Conservation (phyloP, 352 stramenopile species). For the Globisporangium solare region DNA sequence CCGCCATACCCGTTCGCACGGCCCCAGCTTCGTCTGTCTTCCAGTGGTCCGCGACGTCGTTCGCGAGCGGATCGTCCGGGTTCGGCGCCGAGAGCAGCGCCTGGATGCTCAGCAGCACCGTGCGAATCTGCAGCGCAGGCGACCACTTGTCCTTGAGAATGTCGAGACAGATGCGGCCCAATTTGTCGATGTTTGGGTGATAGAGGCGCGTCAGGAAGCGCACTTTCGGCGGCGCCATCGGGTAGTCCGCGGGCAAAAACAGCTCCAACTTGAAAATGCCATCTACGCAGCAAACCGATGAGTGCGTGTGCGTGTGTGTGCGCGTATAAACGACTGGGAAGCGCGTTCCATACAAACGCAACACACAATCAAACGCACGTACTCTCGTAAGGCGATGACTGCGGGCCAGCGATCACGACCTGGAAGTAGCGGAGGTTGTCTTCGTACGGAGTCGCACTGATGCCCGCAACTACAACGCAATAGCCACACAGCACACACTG, state of each 20-base stretch:
- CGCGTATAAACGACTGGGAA: too few relatives aligned
- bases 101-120: constrained; percentile 97
- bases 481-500: not conserved
- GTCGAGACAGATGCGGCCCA: constrained; percentile 97
- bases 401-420: constrained; percentile 95
- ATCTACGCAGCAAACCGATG: constrained; percentile 42
- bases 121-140: constrained; percentile 97
- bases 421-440: constrained; percentile 99
- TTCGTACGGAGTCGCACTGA: constrained; percentile 95
- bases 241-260: constrained; percentile 96
- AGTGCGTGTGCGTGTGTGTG: too few relatives aligned
- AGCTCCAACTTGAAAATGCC: constrained; percentile 96
- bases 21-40: constrained; percentile 94
- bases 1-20: constrained; percentile 61
- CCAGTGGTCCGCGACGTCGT: constrained; percentile 97
- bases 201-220: constrained; percentile 98
- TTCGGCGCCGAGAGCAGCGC: constrained; percentile 95
- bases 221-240: constrained; percentile 96
- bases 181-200: constrained; percentile 98
- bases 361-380: constrained; percentile 24
- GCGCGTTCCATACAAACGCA: not conserved
- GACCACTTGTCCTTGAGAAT: constrained; percentile 99
- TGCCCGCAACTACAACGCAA: constrained; percentile 89
- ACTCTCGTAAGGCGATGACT: constrained; percentile 95
- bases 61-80: constrained; percentile 96